Evolutionary conservation across 2,329 filamentous ascomycete genomes (phyloP).

Genomic region (Xylaria hypoxylon): DNA sequence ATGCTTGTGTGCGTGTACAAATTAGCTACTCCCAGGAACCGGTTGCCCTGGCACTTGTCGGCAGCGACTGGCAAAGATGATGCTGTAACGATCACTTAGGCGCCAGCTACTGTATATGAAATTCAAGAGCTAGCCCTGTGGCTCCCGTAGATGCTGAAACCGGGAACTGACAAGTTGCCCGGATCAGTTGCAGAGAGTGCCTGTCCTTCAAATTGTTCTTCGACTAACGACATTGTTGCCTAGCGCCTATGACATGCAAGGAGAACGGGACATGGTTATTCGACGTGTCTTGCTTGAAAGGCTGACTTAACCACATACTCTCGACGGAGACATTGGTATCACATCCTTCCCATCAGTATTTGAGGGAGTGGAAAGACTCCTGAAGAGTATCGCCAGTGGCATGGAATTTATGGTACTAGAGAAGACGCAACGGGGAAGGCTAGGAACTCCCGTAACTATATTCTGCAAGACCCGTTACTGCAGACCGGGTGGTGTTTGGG

Average conservation of each 20-base stretch:
- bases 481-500: background rate
- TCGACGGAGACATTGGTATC: constrained; percentile 25
- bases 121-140: constrained; percentile 18
- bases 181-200: constrained; percentile 13
- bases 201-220: constrained; percentile 13
- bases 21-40: constrained; percentile 27
- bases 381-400: constrained; percentile 4
- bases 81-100: constrained; percentile 11
- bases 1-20: constrained; percentile 19
- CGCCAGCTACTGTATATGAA: constrained; percentile 27
- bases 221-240: constrained; percentile 21
- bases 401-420: constrained; percentile 19
- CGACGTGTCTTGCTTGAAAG: constrained; percentile 20
- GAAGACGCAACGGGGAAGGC: constrained; percentile 11
- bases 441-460: constrained; percentile 3
- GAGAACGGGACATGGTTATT: constrained; percentile 24
- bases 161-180: background rate
- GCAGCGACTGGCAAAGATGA: constrained; percentile 13
- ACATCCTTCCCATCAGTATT: constrained; percentile 26
- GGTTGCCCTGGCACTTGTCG: constrained; percentile 15
- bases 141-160: constrained; percentile 21
- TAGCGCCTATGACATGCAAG: constrained; percentile 23
- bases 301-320: constrained; percentile 23
- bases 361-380: constrained; percentile 2
- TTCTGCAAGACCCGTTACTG: background rate